Conservation (phyloP, 495 filamentous ascomycete species). For the Cenococcum geophilum region DNA sequence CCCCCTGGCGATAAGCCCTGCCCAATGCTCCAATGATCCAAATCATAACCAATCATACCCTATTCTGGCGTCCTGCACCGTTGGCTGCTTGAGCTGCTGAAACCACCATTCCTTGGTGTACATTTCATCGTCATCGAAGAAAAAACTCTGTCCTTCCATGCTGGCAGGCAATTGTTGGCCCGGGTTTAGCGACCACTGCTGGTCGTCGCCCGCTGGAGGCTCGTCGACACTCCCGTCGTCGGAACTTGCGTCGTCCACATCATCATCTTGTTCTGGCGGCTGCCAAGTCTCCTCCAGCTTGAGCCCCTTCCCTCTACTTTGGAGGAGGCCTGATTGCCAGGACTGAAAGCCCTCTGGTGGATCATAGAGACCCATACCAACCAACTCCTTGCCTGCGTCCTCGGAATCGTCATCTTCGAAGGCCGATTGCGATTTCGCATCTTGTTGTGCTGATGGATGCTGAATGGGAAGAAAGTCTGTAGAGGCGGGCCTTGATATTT, state of each 20-base stretch:
- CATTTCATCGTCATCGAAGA: constrained; percentile 34
- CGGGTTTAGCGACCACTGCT: constrained; percentile 29
- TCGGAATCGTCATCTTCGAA: constrained; percentile 19
- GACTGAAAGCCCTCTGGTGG: constrained; percentile 49
- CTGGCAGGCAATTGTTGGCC: constrained; percentile 32
- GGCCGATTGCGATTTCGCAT: not conserved
- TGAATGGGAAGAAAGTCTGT: constrained; percentile 29
- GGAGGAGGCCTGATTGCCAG: constrained; percentile 32
- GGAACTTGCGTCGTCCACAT: constrained; percentile 40
- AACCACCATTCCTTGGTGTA: constrained; percentile 34
- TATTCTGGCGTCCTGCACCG: constrained; percentile 30
- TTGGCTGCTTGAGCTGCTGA: constrained; percentile 28
- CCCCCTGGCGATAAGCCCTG: not conserved
- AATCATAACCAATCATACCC: constrained; percentile 33
- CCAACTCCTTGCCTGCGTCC: constrained; percentile 51
- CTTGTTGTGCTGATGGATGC: constrained; percentile 15
- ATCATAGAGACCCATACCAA: constrained; percentile 81
- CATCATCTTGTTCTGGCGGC: constrained; percentile 56
- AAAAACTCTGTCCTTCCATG: constrained; percentile 34
- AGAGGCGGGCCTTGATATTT: constrained; percentile 11
- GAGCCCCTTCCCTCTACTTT: constrained; percentile 58
- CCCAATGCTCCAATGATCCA: not conserved
- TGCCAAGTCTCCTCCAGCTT: constrained; percentile 82
- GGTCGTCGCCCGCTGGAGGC: constrained; percentile 25
- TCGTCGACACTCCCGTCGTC: constrained; percentile 31